Conservation (phyloP, 352 stramenopile genomes). For the Labyrinthula sp. region DNA sequence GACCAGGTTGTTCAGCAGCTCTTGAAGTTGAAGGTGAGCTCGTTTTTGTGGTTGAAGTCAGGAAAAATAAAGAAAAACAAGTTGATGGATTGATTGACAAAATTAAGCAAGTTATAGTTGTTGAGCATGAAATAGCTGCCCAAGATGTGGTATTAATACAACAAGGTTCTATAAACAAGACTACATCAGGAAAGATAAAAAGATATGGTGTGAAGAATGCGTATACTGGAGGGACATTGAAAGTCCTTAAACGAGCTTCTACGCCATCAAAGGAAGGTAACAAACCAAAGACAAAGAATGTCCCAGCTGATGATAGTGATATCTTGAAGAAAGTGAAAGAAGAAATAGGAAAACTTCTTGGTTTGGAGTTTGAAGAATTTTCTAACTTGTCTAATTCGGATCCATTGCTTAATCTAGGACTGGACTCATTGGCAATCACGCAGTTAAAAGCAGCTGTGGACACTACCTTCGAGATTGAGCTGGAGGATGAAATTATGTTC, state of each 20-base stretch:
- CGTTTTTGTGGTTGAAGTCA: conserved; percentile 48
- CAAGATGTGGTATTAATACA: conserved; percentile 67
- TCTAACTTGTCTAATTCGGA: conserved; percentile 37
- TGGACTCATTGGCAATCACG: conserved; percentile 76
- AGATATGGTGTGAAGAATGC: conserved; percentile 50
- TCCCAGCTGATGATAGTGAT: conserved; percentile 30
- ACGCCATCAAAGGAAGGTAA: conserved; percentile 35
- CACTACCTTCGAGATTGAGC: too few relatives aligned
- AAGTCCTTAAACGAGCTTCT: conserved; percentile 33
- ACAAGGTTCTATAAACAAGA: conserved; percentile 80
- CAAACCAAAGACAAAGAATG: conserved; percentile 33
- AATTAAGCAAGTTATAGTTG: conserved; percentile 45
- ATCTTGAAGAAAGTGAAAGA: conserved; percentile 38
- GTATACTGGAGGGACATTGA: conserved; percentile 28
- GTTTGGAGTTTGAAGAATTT: conserved; percentile 36
- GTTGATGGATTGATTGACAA: conserved; percentile 38
- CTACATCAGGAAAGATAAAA: conserved; percentile 91
- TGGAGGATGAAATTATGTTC: too few relatives aligned
- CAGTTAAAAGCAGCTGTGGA: conserved; percentile 88
- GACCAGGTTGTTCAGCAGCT: conserved; percentile 77
- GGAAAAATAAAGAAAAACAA: conserved; percentile 26
- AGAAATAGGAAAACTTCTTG: conserved; percentile 40
- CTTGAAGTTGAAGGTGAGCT: conserved; percentile 41
- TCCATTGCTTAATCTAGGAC: conserved; percentile 43
- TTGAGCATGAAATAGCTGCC: conserved; percentile 57